Base-by-base conservation (phyloP, 768 basidiomycete genomes). In the Cyathus striatus region DNA sequence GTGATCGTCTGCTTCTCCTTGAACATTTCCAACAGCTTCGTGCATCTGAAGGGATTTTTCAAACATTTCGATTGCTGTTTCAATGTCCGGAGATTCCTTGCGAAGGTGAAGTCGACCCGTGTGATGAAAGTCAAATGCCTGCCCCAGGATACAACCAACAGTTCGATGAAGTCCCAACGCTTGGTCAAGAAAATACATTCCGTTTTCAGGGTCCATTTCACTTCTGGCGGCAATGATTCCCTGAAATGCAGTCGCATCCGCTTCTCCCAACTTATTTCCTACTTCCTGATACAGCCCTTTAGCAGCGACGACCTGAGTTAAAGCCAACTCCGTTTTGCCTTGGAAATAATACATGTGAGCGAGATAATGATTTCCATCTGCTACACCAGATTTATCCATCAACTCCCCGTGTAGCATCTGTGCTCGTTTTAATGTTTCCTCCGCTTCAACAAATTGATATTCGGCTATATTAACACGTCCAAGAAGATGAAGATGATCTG, bases 401-500 rank as follows among this genome's bases (percentile, higher is more conserved):
- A 33, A 40, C 13, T 38, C 25, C 4, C 22, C 23, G 6, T 22
- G 41, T n/a, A 41, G 41, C 7, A 20, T 35, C 5, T 14, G 14
- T 5, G 46, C 37, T 25, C 25, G 37, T 23, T 37, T 10, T 13
- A 33, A 17, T 2, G 18, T 32, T n/a, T 47, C 41, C 9, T 23
- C n/a, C 5, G 46, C 46, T 17, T 38, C 35, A 2, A 36, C 13
- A 26, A 42, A 41, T 24, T 43, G 38, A 36, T 37, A 47, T 21
- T 42, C 35, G 5, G 46, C 46, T 22, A 38, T 42, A 12, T 38
- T 20, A n/a, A 30, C 27, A 30, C 27, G 27, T 13, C 51, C 55
- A 17, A 60, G 50, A 5, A 60, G 43, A 25, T 60, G 56, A 20
- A 55, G 44, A 42, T 59, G 55, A 20, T 59, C 58, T 3, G 58